Base-by-base conservation (phyloP, 1,284 basidiomycete genomes). In the Malassezia globosa region DNA sequence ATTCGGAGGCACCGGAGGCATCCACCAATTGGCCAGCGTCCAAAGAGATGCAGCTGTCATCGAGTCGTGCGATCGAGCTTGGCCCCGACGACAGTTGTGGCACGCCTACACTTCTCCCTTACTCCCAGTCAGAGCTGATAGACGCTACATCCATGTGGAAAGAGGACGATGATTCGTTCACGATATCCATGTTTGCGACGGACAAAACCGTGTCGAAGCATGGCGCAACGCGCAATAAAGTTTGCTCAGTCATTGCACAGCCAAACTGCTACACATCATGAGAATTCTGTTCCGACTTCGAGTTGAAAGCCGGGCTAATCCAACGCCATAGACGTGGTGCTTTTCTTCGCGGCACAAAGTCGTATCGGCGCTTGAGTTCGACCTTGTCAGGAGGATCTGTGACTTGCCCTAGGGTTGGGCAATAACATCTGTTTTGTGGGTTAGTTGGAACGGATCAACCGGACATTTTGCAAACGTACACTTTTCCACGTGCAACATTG, bases 401-500 rank as follows among this genome's bases (percentile, higher is more conserved):
- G 43, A 50, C 51, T 42, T 63, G 63, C 5, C 52, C 58, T 11
- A 66, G 18, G 38, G 56, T 61, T 1, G 64, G 63, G 14, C 37
- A 33, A 25, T 26, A 37, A 23, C 36, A 45, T 6, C 42, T 43
- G 19, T 5, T n/a, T n/a, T n/a, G n/a, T n/a, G n/a, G 22, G 40
- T 42, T 10, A 42, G 40, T 19, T 2, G 21, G 16, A 29, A 14
- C 14, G 29, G 14, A 25, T 55, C n/a, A n/a, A n/a, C n/a, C n/a
- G n/a, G n/a, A n/a, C n/a, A n/a, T n/a, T n/a, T n/a, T n/a, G n/a
- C n/a, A 59, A 24, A 58, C 61, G 42, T 63, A 66, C 25, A 60
- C 43, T 19, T 48, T 42, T 2, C 56, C 60, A 5, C 27, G 48
- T 7, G 55, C 4, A 23, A 53, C 51, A 22, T 42, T 37, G 4